phyloP scores from a whole-genome alignment of 2,329 filamentous ascomycete genomes.

The Diaporthe humulicola region DNA sequence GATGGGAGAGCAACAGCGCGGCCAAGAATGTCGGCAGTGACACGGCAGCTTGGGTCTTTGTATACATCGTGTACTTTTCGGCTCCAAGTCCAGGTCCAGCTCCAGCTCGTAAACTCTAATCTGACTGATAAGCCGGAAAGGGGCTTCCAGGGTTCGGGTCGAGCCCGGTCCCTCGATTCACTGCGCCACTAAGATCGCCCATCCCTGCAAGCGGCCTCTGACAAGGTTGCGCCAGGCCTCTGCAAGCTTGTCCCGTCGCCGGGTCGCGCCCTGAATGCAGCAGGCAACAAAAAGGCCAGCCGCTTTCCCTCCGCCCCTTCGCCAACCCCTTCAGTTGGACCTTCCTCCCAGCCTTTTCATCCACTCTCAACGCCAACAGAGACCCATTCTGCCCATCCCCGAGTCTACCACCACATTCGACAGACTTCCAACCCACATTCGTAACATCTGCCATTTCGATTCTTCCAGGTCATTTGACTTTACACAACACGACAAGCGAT shows the following conservation, averaged over 20 bases:
- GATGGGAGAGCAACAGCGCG: background rate
- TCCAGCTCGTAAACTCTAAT: background rate
- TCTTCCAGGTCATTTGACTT: slow-evolving; percentile 9
- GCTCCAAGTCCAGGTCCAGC: background rate
- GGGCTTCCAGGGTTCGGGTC: slow-evolving; percentile 6
- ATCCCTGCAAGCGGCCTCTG: slow-evolving; percentile 34
- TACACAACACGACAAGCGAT: slow-evolving; percentile 3
- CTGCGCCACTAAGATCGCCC: background rate
- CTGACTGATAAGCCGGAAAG: background rate
- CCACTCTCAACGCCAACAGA: slow-evolving; percentile 18
- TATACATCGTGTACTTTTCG: background rate
- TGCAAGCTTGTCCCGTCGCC: slow-evolving; percentile 2
- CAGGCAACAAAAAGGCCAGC: slow-evolving; percentile 31
- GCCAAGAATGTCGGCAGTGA: background rate
- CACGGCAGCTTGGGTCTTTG: background rate
- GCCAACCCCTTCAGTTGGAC: background rate
- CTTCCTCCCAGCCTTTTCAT: slow-evolving; percentile 28
- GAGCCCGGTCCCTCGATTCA: background rate
- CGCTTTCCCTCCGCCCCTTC: slow-evolving; percentile 20
- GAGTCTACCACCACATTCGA: slow-evolving; percentile 26
- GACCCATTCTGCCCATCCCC: slow-evolving; percentile 18
- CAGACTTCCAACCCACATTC: slow-evolving; percentile 10
- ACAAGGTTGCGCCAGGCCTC: slow-evolving; percentile 2
- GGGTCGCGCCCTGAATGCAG: slow-evolving; percentile 23
- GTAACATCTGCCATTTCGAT: slow-evolving; percentile 17